A percentile compares a stretch with the other conserved stretches of the same genome.
phyloP scores from a whole-genome alignment of 371 early-diverging fungal species.

The Circinella minor region DNA sequence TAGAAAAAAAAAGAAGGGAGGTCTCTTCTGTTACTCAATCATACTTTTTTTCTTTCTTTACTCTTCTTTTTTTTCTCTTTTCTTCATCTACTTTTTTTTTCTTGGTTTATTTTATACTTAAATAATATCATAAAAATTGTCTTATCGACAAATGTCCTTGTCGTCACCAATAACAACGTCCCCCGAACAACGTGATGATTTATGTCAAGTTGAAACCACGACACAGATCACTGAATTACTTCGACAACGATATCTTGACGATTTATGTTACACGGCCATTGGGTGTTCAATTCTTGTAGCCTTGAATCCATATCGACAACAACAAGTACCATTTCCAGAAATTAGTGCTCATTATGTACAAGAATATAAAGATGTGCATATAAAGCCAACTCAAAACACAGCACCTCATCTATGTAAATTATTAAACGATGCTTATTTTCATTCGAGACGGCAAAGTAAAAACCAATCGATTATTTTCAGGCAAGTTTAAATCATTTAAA shows the following conservation, averaged over 20 bases:
- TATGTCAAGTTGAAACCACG: neutral
- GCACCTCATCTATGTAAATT: slow-evolving; percentile 34
- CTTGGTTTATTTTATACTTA: neutral
- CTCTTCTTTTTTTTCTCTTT: neutral
- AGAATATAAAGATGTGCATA: slow-evolving; percentile 18
- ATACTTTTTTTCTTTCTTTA: too few relatives aligned
- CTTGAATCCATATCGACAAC: slow-evolving; percentile 40
- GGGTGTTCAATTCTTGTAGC: slow-evolving; percentile 60
- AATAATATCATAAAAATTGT: neutral
- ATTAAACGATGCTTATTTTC: slow-evolving; percentile 40
- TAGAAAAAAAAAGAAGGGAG: too few relatives aligned
- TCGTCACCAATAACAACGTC: neutral
- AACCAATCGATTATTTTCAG: slow-evolving; percentile 68
- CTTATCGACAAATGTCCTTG: neutral
- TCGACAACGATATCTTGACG: slow-evolving; percentile 58
- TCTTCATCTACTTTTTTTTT: neutral
- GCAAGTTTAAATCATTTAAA: slow-evolving; percentile 34
- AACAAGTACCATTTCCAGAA: slow-evolving; percentile 10
- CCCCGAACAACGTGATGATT: neutral
- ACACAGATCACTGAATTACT: slow-evolving; percentile 53
- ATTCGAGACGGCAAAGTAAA: slow-evolving; percentile 37
- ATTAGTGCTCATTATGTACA: slow-evolving; percentile 29
- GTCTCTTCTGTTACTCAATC: too few relatives aligned
- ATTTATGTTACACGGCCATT: slow-evolving; percentile 61
- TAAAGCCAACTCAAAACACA: neutral